Evolutionary conservation across 495 filamentous ascomycete species (phyloP).

Genomic region (Penicillium pulvis): DNA sequence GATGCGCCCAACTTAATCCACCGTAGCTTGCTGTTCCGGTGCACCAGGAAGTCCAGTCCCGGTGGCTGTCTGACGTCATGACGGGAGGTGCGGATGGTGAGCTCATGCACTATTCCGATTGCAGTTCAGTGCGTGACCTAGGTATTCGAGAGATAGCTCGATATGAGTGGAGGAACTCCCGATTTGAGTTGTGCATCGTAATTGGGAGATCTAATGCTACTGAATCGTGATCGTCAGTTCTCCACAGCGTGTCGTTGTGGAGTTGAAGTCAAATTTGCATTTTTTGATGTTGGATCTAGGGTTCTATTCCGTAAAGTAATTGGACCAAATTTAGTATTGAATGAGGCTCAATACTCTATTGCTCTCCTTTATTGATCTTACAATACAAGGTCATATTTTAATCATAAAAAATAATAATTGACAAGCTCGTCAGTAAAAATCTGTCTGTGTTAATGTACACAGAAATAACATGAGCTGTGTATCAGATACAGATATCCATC

Average conservation of each 20-base stretch:
- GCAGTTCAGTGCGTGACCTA: conserved; percentile 20
- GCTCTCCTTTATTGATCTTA: not conserved
- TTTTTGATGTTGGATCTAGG: no score
- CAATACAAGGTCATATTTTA: not conserved
- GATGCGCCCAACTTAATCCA: conserved; percentile 25
- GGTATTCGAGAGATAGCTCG: not conserved
- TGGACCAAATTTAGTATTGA: no score
- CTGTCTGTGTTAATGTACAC: conserved; percentile 19
- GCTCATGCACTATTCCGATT: conserved; percentile 19
- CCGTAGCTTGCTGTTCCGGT: conserved; percentile 3
- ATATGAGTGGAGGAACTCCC: not conserved
- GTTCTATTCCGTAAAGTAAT: no score
- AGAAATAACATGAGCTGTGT: conserved; percentile 13
- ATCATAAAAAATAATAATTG: not conserved
- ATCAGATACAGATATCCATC: conserved; percentile 14
- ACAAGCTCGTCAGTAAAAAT: not conserved
- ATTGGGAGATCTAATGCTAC: not conserved
- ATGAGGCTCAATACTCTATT: no score
- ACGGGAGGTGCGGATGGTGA: conserved; percentile 27
- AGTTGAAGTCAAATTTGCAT: not conserved
- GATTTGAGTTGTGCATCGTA: not conserved
- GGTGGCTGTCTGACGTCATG: conserved; percentile 31
- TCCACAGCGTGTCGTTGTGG: not conserved
- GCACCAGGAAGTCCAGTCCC: conserved; percentile 24
- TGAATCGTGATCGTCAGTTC: conserved; percentile 39